phyloP scores from a whole-genome alignment of 2,329 filamentous ascomycete genomes.

The Fusarium sp. region DNA sequence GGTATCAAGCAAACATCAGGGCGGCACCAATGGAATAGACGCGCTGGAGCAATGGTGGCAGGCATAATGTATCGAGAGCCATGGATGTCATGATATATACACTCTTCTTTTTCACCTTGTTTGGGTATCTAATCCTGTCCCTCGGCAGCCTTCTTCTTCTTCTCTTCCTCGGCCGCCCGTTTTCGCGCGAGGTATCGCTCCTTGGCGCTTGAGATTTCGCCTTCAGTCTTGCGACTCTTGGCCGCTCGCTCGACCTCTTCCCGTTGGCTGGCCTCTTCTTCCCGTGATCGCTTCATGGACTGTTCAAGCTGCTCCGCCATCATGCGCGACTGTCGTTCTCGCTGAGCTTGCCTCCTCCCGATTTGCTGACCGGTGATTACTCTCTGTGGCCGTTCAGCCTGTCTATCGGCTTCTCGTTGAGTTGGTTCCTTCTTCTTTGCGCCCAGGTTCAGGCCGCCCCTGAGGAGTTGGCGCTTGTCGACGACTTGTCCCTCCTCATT shows the following conservation, averaged over 20 bases:
- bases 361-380: conserved; percentile 55
- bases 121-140: conserved; percentile 49
- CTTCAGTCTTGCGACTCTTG: conserved; percentile 83
- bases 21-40: conserved; percentile 37
- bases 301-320: conserved; percentile 81
- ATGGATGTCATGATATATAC: conserved; percentile 22
- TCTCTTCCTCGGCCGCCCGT: conserved; percentile 76
- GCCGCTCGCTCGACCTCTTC: conserved; percentile 71
- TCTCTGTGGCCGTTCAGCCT: conserved; percentile 46
- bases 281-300: conserved; percentile 76
- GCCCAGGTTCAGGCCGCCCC: conserved; percentile 79
- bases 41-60: conserved; percentile 23
- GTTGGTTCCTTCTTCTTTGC: conserved; percentile 67
- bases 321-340: conserved; percentile 83
- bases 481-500: conserved; percentile 88
- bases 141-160: conserved; percentile 60
- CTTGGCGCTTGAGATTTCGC: conserved; percentile 80
- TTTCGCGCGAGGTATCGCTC: conserved; percentile 85
- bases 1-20: conserved; percentile 5
- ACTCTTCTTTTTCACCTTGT: conserved; percentile 27
- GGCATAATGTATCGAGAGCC: conserved; percentile 31
- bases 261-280: conserved; percentile 75
- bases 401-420: conserved; percentile 38
- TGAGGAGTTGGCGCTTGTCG: conserved; percentile 84
- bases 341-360: conserved; percentile 72